phyloP scores from a whole-genome alignment of 805 yeast species.

The Grigorovia jiainica region DNA sequence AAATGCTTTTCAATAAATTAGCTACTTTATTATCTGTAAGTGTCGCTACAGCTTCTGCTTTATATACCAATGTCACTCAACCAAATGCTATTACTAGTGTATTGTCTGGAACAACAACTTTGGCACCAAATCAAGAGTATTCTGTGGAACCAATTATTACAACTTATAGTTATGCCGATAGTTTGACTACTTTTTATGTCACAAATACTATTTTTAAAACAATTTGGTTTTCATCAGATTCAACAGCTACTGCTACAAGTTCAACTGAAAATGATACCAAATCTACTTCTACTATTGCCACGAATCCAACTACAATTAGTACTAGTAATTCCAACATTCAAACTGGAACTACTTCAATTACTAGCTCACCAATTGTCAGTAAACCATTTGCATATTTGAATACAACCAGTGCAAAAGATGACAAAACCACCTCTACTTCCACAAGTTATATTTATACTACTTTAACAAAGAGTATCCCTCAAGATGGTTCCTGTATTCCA shows the following conservation, averaged over 20 bases:
- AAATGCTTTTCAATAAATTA: conserved; percentile 8
- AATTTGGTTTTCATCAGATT: conserved; percentile 10
- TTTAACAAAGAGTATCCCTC: background rate
- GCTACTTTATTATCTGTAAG: conserved; percentile 7
- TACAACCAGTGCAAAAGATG: background rate
- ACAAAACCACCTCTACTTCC: conserved; percentile 5
- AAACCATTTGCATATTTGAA: background rate
- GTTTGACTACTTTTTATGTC: conserved; percentile 18
- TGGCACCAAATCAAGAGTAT: conserved; percentile 15
- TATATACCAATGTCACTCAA: conserved; percentile 12
- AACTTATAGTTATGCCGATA: conserved; percentile 15
- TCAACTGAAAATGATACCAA: background rate
- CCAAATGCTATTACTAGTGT: conserved; percentile 1
- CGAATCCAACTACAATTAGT: background rate
- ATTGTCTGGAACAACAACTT: conserved; percentile 9
- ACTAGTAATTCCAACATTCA: background rate
- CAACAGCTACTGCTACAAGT: conserved; percentile 1
- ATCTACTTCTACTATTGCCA: background rate
- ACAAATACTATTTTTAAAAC: conserved; percentile 19
- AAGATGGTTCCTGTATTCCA: conserved; percentile 11
- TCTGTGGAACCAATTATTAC: conserved; percentile 12
- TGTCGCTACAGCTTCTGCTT: conserved; percentile 12
- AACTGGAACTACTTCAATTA: background rate
- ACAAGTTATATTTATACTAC: conserved; percentile 2
- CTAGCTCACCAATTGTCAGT: background rate